Evolutionary conservation across 306 rosid genomes (phyloP).

Genomic region (Dalbergia cultrata): DNA sequence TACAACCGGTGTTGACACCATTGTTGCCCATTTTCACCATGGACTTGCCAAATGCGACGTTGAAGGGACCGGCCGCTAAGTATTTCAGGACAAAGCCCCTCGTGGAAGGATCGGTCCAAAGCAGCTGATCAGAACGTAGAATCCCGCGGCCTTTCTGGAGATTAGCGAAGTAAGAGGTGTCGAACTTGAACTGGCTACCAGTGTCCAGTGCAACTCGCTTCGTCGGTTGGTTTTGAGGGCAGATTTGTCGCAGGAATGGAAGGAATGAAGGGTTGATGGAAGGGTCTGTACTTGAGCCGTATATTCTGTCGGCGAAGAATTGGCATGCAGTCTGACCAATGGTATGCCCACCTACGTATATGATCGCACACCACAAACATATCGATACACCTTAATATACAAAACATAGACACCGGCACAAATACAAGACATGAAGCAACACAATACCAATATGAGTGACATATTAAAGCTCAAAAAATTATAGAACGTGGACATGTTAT

Average conservation of each 20-base stretch:
- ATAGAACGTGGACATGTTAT: no score
- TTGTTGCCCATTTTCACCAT: constrained; percentile 64
- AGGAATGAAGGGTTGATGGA: constrained; percentile 51
- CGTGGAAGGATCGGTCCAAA: constrained; percentile 61
- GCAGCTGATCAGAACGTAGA: constrained; percentile 59
- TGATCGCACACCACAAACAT: not conserved
- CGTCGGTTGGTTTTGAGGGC: constrained; percentile 48
- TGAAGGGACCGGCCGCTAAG: constrained; percentile 46
- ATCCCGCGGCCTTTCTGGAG: constrained; percentile 52
- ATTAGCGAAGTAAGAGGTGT: constrained; percentile 50
- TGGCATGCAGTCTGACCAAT: constrained; percentile 57
- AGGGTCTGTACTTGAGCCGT: constrained; percentile 40
- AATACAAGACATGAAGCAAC: no score
- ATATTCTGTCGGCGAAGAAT: constrained; percentile 49
- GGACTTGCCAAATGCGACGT: constrained; percentile 54
- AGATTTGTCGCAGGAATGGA: constrained; percentile 46
- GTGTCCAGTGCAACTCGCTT: constrained; percentile 56
- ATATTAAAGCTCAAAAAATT: no score
- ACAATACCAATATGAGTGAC: no score
- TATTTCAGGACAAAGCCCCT: constrained; percentile 43
- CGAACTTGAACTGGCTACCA: constrained; percentile 49
- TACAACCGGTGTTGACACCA: constrained; percentile 31
- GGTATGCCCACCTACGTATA: constrained; percentile 61
- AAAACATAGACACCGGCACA: no score
- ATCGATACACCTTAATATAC: no score